Evolutionary conservation across 306 rosid genomes (phyloP).

Genomic region (Gastrolobium villosum): DNA sequence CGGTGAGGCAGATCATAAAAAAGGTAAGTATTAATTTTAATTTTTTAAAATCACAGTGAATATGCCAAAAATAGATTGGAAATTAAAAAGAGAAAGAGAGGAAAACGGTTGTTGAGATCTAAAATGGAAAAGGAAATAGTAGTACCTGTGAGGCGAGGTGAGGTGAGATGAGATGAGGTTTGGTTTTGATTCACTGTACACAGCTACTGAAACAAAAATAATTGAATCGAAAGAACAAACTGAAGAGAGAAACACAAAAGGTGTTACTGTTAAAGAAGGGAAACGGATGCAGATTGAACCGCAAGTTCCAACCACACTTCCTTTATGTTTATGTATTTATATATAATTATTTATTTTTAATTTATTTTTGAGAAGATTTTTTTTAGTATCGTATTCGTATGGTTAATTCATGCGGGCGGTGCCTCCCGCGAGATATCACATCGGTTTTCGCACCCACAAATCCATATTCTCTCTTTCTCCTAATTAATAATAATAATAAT

Average conservation of each 20-base stretch:
- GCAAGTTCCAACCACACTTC: slow-evolving; percentile 40
- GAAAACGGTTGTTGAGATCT: slow-evolving; percentile 27
- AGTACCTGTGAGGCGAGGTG: slow-evolving; percentile 46
- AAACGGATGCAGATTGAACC: slow-evolving; percentile 29
- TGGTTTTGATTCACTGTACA: slow-evolving; percentile 39
- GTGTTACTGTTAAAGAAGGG: background rate
- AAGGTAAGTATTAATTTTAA: background rate
- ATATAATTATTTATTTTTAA: background rate
- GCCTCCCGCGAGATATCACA: slow-evolving; percentile 67
- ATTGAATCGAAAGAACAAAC: slow-evolving; percentile 43
- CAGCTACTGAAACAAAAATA: background rate
- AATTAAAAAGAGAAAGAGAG: background rate
- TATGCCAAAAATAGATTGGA: slow-evolving; percentile 24
- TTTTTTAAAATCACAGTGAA: background rate
- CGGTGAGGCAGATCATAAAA: slow-evolving; percentile 42
- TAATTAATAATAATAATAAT: background rate
- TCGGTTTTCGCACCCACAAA: slow-evolving; percentile 56
- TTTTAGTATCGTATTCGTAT: slow-evolving; percentile 44
- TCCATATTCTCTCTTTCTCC: slow-evolving; percentile 14
- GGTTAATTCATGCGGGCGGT: slow-evolving; percentile 70
- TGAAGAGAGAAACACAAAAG: background rate
- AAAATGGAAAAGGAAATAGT: background rate
- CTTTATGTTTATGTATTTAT: slow-evolving; percentile 45
- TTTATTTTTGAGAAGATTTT: background rate
- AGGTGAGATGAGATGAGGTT: background rate